Evolutionary conservation across 306 rosid genomes (phyloP).

Genomic region (Quercus rubra): DNA sequence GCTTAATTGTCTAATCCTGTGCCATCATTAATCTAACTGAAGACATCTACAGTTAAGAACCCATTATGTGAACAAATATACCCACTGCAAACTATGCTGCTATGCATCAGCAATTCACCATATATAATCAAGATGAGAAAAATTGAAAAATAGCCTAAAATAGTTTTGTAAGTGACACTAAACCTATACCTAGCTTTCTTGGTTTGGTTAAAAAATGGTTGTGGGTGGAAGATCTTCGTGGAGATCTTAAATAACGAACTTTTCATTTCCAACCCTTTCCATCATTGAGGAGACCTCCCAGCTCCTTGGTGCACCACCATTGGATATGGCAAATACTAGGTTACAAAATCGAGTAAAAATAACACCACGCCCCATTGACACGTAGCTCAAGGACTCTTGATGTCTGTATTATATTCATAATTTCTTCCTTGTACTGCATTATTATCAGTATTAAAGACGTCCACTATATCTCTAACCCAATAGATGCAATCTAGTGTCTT

Average conservation of each 20-base stretch:
- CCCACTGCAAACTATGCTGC: too few relatives aligned
- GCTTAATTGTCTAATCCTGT: too few relatives aligned
- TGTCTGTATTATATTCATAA: not conserved
- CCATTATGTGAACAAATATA: too few relatives aligned
- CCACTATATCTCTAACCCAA: not conserved
- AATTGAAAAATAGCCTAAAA: not conserved
- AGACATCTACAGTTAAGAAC: too few relatives aligned
- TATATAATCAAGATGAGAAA: not conserved
- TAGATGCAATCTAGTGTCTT: not conserved
- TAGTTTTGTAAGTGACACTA: not conserved
- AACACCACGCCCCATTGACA: slow-evolving; percentile 1
- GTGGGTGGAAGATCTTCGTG: slow-evolving; percentile 11
- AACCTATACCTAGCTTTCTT: not conserved
- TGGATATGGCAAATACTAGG: slow-evolving; percentile 14
- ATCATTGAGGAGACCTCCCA: slow-evolving; percentile 11
- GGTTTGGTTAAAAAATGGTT: not conserved
- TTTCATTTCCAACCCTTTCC: not conserved
- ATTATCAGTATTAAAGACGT: not conserved
- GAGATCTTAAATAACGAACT: slow-evolving; percentile 17
- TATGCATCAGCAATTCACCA: too few relatives aligned
- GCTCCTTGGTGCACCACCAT: not conserved
- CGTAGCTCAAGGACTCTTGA: slow-evolving; percentile 28
- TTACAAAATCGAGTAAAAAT: slow-evolving; percentile 12
- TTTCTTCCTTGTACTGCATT: not conserved
- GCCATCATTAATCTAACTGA: too few relatives aligned